phyloP scores from a whole-genome alignment of 768 basidiomycete genomes.

The Punctularia strigosozonata region DNA sequence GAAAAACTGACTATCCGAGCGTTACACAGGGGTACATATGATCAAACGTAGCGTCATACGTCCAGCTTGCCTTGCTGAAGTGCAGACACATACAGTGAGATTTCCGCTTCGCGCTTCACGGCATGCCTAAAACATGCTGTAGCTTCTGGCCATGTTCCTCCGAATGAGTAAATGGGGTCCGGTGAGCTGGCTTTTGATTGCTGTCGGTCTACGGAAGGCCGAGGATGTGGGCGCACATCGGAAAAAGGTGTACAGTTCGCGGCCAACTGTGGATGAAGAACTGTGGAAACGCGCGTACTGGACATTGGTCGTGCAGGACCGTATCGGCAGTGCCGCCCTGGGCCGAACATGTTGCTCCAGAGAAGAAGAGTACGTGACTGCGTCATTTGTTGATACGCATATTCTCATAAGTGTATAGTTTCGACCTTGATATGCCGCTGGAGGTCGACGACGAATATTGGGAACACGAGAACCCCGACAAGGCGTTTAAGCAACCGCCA shows the following conservation, averaged over 20 bases:
- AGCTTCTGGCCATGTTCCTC: slow-evolving; percentile 39
- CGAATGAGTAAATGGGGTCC: slow-evolving; percentile 32
- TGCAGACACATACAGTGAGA: slow-evolving; percentile 39
- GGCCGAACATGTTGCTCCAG: slow-evolving; percentile 45
- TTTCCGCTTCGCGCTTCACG: slow-evolving; percentile 12
- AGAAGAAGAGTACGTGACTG: slow-evolving; percentile 52
- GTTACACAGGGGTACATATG: slow-evolving; percentile 37
- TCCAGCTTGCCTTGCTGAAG: slow-evolving; percentile 49
- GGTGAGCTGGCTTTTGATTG: slow-evolving; percentile 33
- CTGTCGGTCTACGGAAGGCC: slow-evolving; percentile 35
- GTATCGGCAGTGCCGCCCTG: slow-evolving; percentile 36
- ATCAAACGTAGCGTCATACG: slow-evolving; percentile 38
- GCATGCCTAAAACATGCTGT: slow-evolving; percentile 4
- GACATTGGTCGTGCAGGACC: slow-evolving; percentile 49
- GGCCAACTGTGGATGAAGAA: slow-evolving; percentile 29
- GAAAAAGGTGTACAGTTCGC: slow-evolving; percentile 18
- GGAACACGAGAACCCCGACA: slow-evolving; percentile 26
- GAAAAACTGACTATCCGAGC: neutral
- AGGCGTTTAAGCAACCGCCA: slow-evolving; percentile 35
- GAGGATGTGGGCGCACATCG: slow-evolving; percentile 42
- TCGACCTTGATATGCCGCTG: slow-evolving; percentile 36
- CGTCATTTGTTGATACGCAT: slow-evolving; percentile 2
- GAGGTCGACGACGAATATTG: slow-evolving; percentile 50
- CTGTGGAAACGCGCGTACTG: slow-evolving; percentile 42
- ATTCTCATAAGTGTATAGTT: slow-evolving; percentile 16